Evolutionary conservation across 495 filamentous ascomycete species (phyloP), one percentile per base, ranked within the genome.

Genomic region (Penicillium canariense): DNA sequence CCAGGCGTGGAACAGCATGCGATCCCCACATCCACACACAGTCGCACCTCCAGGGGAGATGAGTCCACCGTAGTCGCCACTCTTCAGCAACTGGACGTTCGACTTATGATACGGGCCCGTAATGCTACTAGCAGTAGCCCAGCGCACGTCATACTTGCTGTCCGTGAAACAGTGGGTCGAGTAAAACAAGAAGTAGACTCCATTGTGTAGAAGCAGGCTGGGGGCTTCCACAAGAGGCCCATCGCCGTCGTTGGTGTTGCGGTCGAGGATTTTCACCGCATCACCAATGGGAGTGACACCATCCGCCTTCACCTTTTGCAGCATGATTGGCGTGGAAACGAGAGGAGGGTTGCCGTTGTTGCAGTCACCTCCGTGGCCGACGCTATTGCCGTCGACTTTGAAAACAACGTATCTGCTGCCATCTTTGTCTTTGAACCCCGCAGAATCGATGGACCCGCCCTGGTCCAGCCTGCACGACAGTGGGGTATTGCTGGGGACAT

Each of bases 191-290:
- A 81, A 75, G 63, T 82, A 87, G 17, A 67, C 75, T 36, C 73
- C 72, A 26, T 56, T 67, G 14, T 71, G 60, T 50, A 71, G 66
- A 4, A 81, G 65, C 39, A 87, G 52, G 22, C 73, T 72, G 2
- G 84, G 85, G 14, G 84, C 86, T 66, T 88, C 84, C 12, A 87
- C 77, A 1, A 86, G 66, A 5, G 81, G 81, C 0, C 82, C 83
- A 59, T 86, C 85, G 17, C 56, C 63, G 27, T 76, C 72, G 6
- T 61, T 73, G 1, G 63, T 61, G 27, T 27, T 54, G 18, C 84
- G 78, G 55, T 84, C 79, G 10, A 87, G 67, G 12, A 88, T 71
- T 62, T 74, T 56, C 25, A 83, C 70, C 0, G 80, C 58, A 20
- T 75, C 67, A 12, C 81, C 85, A 20, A 81, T 56, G 4, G 66